Base-by-base conservation (phyloP, 371 early-diverging fungal genomes). In the Paraphysoderma sedebokerense region DNA sequence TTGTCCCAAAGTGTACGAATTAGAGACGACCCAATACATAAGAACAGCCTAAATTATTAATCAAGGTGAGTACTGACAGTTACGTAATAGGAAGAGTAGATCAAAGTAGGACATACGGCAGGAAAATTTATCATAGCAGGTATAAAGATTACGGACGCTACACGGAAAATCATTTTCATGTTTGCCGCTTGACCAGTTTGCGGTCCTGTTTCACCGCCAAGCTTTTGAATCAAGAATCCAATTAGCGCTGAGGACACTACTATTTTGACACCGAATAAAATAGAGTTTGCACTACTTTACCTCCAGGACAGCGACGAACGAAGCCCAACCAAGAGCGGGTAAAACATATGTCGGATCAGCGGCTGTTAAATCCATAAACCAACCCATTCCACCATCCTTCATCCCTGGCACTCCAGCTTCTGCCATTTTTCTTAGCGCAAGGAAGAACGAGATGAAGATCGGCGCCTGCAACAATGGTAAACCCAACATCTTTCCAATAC, bases 391-490 rank as follows among this genome's bases (percentile, higher is more conserved):
- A 31, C 87, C 90, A 5, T 70, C 72, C 41, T 56, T 44, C 56
- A 91, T 73, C 24, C 85, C 82, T 17, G 91, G 87, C 1, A 91
- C 81, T 7, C 88, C 85, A 28, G 85, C 52, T 15, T 72, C 70
- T 15, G 85, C 76, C 86, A 96, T 83, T 27, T 63, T 72, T 50
- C 79, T 65, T 41, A 92, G 56, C 1, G 84, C 92, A 56, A 88
- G 63, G 55, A 92, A 96, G 68, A 91, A 82, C 5, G 77, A 72
- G 49, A 96, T 67, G 74, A 89, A 82, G 31, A 92, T 70, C n/a
- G 92, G 92, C 32, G 78, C 70, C 55, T 87, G 86, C 9, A 79
- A 50, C 29, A 87, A 41, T 5, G 79, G 73, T 38, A 77, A 56
- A 48, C 74, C 63, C 52, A 85, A 50, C 0, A 72, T 72, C 50